Conservation (phyloP, 495 filamentous ascomycete genomes). For the Collariella sp. region DNA sequence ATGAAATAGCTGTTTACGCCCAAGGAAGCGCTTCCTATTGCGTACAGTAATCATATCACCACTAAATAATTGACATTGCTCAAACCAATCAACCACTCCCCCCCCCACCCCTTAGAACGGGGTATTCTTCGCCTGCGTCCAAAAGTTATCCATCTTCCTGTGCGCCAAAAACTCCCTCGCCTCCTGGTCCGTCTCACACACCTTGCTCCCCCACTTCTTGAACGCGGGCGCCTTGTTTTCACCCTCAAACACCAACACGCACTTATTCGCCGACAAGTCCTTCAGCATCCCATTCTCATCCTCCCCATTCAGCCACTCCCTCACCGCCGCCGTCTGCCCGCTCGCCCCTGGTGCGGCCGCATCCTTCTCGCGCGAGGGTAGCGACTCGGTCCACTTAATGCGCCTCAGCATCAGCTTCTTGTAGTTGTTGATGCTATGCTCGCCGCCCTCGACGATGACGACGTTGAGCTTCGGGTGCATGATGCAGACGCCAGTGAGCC, state of each 20-base stretch:
- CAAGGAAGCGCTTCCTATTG: too few relatives aligned
- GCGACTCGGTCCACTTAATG: conserved; percentile 90
- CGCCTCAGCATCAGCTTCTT: conserved; percentile 82
- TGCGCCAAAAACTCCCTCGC: conserved; percentile 72
- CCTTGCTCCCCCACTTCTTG: conserved; percentile 72
- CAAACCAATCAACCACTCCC: neutral
- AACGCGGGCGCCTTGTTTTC: conserved; percentile 70
- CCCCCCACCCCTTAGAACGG: conserved; percentile 2
- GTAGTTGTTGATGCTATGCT: conserved; percentile 69
- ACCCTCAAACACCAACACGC: conserved; percentile 78
- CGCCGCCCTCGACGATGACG: conserved; percentile 85
- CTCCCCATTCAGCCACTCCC: conserved; percentile 66
- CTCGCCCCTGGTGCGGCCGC: conserved; percentile 40
- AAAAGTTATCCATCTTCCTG: conserved; percentile 90
- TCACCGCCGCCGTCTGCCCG: conserved; percentile 34
- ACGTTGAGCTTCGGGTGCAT: conserved; percentile 81
- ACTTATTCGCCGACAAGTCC: conserved; percentile 72
- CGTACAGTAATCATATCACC: too few relatives aligned
- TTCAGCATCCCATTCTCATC: conserved; percentile 72
- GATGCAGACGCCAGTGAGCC: conserved; percentile 77
- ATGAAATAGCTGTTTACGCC: too few relatives aligned
- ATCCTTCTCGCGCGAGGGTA: conserved; percentile 52
- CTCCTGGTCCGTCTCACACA: conserved; percentile 81
- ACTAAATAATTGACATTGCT: too few relatives aligned
- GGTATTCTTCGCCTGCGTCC: conserved; percentile 74